Evolutionary conservation across 495 filamentous ascomycete species (phyloP), one percentile per base, ranked within the genome.

Genomic region (Hypoxylon fuscum): DNA sequence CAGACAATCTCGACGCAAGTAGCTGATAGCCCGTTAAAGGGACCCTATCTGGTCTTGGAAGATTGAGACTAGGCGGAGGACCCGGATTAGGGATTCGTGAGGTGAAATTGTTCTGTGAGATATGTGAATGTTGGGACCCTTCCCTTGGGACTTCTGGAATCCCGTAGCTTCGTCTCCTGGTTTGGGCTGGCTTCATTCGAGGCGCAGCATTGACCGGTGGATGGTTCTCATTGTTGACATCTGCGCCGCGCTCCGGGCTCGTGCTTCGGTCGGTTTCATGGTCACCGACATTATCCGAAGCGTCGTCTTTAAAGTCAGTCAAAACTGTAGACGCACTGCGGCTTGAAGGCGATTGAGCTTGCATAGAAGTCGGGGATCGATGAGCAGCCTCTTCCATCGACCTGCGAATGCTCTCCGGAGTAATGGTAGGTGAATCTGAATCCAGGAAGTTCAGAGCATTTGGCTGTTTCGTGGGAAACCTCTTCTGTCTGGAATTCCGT

Each of bases 1-100:
- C 72, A 22, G 83, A 83, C 41, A 92, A 76, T 29, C 82, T 85
- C 2, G 83, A 82, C 20, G 89, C 87, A 31, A 92, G 72, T 5
- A 88, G 74, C 35, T 88, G 85, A 72, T 92, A 91, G 9, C 89
- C 89, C n/a, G 84, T 72, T 17, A 79, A 45, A 14, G 77, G 77
- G 7, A 74, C 62, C 51, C 68, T 76, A 46, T 78, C 76, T 1
- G 71, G 55, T 9, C 76, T 69, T 6, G 69, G 71, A 5, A 68
- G 58, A 43, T 70, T 72, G 2, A 68, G 55, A 43, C 69, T 72
- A 45, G 68, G 71, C 20, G 64, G 44, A 2, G 60, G 65, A 4
- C 64, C 70, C 25, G 65, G 66, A 11, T 56, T 70, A 6, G 71
- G 48, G 6, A 66, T 61, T 46, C 73, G 68, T 1, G 71, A 69